These are phyloP conservation scores for Hansenula lynferdii DNA, from an alignment of 1,139 yeast genomes.

Conservation along the genomic window DNA sequence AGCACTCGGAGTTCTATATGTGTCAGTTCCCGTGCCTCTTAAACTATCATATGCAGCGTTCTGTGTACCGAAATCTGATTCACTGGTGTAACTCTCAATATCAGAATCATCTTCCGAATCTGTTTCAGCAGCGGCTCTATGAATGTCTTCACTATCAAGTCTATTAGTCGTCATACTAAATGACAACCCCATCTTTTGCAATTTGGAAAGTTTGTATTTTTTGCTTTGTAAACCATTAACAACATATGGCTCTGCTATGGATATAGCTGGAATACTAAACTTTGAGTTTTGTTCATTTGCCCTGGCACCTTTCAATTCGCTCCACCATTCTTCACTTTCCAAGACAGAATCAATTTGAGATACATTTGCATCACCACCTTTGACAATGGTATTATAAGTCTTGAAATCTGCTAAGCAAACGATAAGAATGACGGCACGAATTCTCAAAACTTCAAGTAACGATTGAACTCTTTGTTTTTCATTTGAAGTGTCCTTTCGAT, in stretches of 20 bases:
- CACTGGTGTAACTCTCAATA: slow-evolving; percentile 15
- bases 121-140: slow-evolving; percentile 24
- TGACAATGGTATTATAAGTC: slow-evolving; percentile 71
- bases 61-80: slow-evolving; percentile 9
- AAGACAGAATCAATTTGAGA: slow-evolving; percentile 31
- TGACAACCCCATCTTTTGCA: slow-evolving; percentile 71
- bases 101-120: slow-evolving; percentile 21
- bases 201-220: slow-evolving; percentile 46
- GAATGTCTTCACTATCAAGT: slow-evolving; percentile 31
- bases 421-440: slow-evolving; percentile 72
- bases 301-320: slow-evolving; percentile 54
- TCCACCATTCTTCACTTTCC: slow-evolving; percentile 57
- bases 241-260: slow-evolving; percentile 16
- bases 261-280: slow-evolving; percentile 16
- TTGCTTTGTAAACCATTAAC: slow-evolving; percentile 20
- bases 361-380: slow-evolving; percentile 43
- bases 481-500: slow-evolving; percentile 59
- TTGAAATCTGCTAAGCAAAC: slow-evolving; percentile 61
- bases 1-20: slow-evolving; percentile 18
- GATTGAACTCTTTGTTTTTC: slow-evolving; percentile 59
- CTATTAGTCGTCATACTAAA: slow-evolving; percentile 66
- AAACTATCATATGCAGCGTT: slow-evolving; percentile 3
- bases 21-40: slow-evolving; percentile 18
- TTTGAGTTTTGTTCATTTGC: slow-evolving; percentile 24
- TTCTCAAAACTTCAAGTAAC: slow-evolving; percentile 70